phyloP scores from a whole-genome alignment of 1,284 basidiomycete genomes.

The Pseudozyma flocculosa region DNA sequence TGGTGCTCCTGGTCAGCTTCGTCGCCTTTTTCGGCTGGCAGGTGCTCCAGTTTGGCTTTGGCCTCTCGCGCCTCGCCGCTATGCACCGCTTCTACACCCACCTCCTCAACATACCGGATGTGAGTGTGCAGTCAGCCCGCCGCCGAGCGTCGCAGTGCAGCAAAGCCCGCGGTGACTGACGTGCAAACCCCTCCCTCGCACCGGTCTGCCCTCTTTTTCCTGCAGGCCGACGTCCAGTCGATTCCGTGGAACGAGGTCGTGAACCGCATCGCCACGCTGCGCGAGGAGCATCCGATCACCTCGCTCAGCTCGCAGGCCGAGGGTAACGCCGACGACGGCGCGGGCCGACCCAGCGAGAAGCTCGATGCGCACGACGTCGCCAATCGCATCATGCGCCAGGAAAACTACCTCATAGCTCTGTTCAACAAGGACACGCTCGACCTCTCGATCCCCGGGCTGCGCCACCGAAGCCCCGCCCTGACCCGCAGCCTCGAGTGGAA shows the following conservation, averaged over 20 bases:
- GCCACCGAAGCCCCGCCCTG: conserved; percentile 65
- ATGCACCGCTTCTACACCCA: conserved; percentile 84
- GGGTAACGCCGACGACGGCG: conserved; percentile 62
- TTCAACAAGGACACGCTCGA: conserved; percentile 96
- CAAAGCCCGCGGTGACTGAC: too few species aligned
- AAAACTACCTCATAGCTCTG: conserved; percentile 95
- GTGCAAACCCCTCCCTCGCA: too few species aligned
- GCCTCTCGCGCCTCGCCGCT: conserved; percentile 73
- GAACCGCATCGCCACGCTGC: conserved; percentile 67
- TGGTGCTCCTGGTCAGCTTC: conserved; percentile 65
- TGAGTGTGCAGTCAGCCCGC: conserved; percentile 46
- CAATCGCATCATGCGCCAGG: conserved; percentile 92
- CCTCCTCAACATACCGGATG: conserved; percentile 65
- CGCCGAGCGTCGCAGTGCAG: too few species aligned
- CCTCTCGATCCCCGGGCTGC: conserved; percentile 68
- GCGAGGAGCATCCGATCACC: conserved; percentile 42
- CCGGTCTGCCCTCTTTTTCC: too few species aligned
- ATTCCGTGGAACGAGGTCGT: conserved; percentile 96
- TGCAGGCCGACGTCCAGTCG: conserved; percentile 91
- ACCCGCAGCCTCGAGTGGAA: conserved; percentile 96
- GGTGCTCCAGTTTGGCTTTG: conserved; percentile 61
- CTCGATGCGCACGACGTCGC: conserved; percentile 91
- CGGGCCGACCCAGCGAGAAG: conserved; percentile 20
- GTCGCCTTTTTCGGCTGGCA: conserved; percentile 71
- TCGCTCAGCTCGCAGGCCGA: conserved; percentile 43